Conservation (phyloP, 257 asterid species). For the Nicotiana paniculata region DNA sequence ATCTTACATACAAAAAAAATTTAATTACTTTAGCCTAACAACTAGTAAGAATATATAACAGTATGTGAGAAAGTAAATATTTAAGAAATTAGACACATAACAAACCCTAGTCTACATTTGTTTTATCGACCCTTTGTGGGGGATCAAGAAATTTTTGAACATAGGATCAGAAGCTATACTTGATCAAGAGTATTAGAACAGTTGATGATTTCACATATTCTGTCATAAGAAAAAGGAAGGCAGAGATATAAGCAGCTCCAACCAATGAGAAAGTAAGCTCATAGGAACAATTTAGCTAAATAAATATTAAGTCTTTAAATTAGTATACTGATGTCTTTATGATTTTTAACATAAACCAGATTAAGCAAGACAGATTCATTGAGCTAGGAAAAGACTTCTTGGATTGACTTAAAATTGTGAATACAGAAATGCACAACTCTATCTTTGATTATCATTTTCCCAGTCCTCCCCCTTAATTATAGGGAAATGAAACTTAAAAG, state of each 20-base stretch:
- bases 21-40: too few relatives aligned
- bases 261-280: slow-evolving; percentile 2
- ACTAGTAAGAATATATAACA: too few relatives aligned
- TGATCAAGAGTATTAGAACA: slow-evolving; percentile 51
- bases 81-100: too few relatives aligned
- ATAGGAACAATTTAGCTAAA: too few relatives aligned
- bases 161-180: slow-evolving; percentile 84
- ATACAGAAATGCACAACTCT: too few relatives aligned
- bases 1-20: too few relatives aligned
- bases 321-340: neutral
- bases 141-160: slow-evolving; percentile 57
- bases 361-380: slow-evolving; percentile 78
- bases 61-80: too few relatives aligned
- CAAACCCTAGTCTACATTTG: too few relatives aligned
- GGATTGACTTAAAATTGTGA: too few relatives aligned
- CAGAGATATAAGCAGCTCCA: slow-evolving; percentile 42
- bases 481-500: too few relatives aligned
- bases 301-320: neutral
- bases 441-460: too few relatives aligned
- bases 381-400: slow-evolving; percentile 59
- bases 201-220: slow-evolving; percentile 78
- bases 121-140: slow-evolving; percentile 88
- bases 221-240: slow-evolving; percentile 67
- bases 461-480: too few relatives aligned
- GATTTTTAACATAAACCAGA: slow-evolving; percentile 20